These are phyloP conservation scores for Calocybe gambosa DNA, from an alignment of 1,284 basidiomycete genomes.

Conservation along the genomic window DNA sequence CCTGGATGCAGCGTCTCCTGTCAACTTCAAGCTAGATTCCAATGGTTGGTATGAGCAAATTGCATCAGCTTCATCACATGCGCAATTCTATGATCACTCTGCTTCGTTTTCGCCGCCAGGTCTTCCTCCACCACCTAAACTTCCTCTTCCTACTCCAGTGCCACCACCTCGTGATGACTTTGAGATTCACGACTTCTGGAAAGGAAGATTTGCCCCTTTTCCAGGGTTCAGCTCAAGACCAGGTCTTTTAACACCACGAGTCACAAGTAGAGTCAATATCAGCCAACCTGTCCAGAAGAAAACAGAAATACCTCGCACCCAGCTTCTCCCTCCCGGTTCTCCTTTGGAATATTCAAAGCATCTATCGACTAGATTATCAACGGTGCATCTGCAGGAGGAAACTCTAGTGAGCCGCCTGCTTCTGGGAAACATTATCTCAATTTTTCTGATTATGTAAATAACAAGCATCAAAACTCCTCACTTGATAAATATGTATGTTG, in stretches of 20 bases:
- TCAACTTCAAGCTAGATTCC: constrained; percentile 9
- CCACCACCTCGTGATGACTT: not conserved
- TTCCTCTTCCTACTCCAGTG: not conserved
- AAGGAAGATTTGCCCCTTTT: constrained; percentile 34
- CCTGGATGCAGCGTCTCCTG: not conserved
- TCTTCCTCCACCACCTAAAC: not conserved
- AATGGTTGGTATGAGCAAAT: constrained; percentile 16
- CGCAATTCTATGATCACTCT: not conserved
- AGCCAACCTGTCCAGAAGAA: constrained; percentile 16
- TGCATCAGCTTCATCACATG: not conserved
- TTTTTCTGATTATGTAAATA: not conserved
- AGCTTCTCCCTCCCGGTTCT: constrained; percentile 22
- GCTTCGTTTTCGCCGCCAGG: constrained; percentile 3
- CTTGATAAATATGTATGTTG: constrained; percentile 35
- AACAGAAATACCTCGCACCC: constrained; percentile 4
- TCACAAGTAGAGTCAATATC: constrained; percentile 17
- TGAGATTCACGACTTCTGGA: constrained; percentile 32
- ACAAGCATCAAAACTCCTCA: constrained; percentile 18
- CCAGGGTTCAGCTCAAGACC: constrained; percentile 32
- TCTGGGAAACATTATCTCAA: not conserved
- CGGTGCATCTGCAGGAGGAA: constrained; percentile 4
- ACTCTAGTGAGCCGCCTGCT: not conserved
- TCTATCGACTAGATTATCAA: constrained; percentile 1
- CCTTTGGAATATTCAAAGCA: constrained; percentile 7
- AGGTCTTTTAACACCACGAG: constrained; percentile 22